Base-by-base conservation (phyloP, 805 yeast species). In the Suhomyces tanzawaensis region DNA sequence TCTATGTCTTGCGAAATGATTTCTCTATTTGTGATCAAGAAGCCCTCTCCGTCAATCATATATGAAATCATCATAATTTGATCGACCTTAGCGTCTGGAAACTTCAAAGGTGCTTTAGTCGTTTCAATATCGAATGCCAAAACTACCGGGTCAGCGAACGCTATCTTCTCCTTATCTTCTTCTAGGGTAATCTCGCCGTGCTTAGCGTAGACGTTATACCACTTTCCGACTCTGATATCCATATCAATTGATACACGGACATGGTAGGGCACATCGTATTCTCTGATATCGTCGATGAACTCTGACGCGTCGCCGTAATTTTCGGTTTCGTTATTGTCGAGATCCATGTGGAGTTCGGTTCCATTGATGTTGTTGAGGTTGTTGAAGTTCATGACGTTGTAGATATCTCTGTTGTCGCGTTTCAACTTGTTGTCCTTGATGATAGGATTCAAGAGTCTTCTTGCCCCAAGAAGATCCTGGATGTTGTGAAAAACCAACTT, bases 11-110 rank as follows among this genome's bases (percentile, higher is more conserved):
- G 86, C 5, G 95, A 81, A 26, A 93, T 90, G 51, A 93, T 88
- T 49, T 90, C 96, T 51, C 99, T 70, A 57, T 93, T 93, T 7
- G 98, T 93, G 43, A 93, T 95, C 27, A 93, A 67, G 56, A 69
- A 93, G 26, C 99, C 99, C 51, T 87, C 95, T 8, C 98, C 99
- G 57, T 93, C 99, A 44, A 93, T 90, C 99, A 95, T 95, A 58
- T 93, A 93, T 2, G 99, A 95, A 35, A 93, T 93, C 99, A 95
- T 95, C 97, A 93, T 93, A 28, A 93, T 77, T 60, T 87, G 95
- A 64, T 93, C 99, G 4, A 85, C 73, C 8, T 83, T 71, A 4
- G 96, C 76, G 52, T 88, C 99, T 0, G 99, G 99, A 49, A 93
- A 93, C 58, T 93, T 95, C 43, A 93, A 72, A 2, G 98, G 98